These are phyloP conservation scores for Aspergillus campestris DNA, from an alignment of 495 filamentous ascomycete species.

Conservation along the genomic window DNA sequence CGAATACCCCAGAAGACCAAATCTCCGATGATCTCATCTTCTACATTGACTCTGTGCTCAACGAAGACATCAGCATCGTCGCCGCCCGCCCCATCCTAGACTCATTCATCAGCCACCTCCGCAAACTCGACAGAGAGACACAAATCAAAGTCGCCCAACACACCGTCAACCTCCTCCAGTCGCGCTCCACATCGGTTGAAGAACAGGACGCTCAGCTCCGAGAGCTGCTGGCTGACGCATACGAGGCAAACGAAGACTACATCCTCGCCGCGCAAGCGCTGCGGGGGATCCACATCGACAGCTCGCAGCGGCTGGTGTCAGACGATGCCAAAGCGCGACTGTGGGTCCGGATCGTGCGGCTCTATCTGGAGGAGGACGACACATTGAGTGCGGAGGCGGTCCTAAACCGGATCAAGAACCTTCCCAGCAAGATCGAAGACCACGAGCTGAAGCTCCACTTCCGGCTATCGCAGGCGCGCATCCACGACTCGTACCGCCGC, in stretches of 20 bases:
- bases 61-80: constrained; percentile 64
- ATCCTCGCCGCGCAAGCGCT: constrained; percentile 66
- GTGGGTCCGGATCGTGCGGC: constrained; percentile 90
- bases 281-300: constrained; percentile 78
- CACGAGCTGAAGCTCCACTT: constrained; percentile 70
- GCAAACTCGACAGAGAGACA: constrained; percentile 47
- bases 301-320: constrained; percentile 71
- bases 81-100: constrained; percentile 62
- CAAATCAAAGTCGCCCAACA: constrained; percentile 64
- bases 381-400: constrained; percentile 75
- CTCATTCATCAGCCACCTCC: constrained; percentile 53
- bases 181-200: constrained; percentile 68
- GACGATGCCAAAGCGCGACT: constrained; percentile 69
- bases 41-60: constrained; percentile 60
- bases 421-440: constrained; percentile 73
- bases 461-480: constrained; percentile 82
- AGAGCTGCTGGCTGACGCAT: constrained; percentile 71
- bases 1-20: constrained; percentile 43
- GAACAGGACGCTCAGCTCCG: constrained; percentile 74
- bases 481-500: constrained; percentile 78
- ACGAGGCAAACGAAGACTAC: constrained; percentile 78
- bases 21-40: constrained; percentile 58
- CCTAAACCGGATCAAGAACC: constrained; percentile 85
- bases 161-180: constrained; percentile 55
- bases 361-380: constrained; percentile 92